phyloP scores from a whole-genome alignment of 495 filamentous ascomycete genomes.

The Coniosporium apollinis region DNA sequence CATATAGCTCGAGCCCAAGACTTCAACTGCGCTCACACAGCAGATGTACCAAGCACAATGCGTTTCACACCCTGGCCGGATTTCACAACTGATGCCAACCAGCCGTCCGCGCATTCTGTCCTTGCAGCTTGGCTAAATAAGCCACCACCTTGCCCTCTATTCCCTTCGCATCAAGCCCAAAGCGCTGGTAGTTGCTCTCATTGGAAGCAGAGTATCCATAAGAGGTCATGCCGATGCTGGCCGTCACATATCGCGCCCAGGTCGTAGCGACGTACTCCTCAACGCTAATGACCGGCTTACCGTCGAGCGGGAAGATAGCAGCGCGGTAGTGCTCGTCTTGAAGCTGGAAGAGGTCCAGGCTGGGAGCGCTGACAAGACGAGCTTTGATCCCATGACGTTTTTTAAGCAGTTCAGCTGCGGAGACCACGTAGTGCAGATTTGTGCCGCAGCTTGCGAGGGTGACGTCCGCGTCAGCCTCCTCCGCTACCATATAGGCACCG shows the following conservation, averaged over 20 bases:
- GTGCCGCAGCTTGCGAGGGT: neutral
- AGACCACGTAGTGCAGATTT: neutral
- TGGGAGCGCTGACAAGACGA: neutral
- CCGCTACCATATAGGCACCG: neutral
- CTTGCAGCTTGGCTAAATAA: neutral
- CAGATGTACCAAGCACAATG: no score
- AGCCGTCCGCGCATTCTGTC: neutral
- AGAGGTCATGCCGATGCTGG: conserved; percentile 3
- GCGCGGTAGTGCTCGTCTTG: conserved; percentile 10
- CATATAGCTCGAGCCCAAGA: no score
- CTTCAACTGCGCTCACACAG: no score
- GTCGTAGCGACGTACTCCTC: conserved; percentile 15
- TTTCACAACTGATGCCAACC: neutral
- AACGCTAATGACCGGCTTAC: conserved; percentile 12
- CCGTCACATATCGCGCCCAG: conserved; percentile 16
- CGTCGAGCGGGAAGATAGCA: conserved; percentile 12
- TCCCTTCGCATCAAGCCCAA: conserved; percentile 5
- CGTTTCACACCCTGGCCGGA: no score
- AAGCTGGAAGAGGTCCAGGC: conserved; percentile 12
- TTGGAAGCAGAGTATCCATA: conserved; percentile 17
- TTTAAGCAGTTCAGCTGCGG: neutral
- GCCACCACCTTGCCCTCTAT: neutral
- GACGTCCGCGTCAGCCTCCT: neutral
- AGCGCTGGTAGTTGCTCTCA: conserved; percentile 15
- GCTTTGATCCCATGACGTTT: neutral